Base-by-base conservation (phyloP, 1,139 yeast genomes). In the Yarrowia galli region DNA sequence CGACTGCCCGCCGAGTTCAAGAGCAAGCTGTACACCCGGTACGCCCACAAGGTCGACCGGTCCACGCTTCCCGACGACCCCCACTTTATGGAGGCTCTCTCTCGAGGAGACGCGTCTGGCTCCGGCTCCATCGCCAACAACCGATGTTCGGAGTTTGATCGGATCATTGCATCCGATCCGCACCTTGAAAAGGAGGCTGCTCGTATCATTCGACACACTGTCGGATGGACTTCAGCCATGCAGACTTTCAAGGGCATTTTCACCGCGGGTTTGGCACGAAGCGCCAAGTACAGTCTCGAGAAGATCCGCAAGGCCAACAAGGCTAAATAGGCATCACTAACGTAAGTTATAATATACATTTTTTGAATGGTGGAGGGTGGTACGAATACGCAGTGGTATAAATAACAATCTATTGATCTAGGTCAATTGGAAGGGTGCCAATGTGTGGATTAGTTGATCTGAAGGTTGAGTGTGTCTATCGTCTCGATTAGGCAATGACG, bases 221-320 rank as follows among this genome's bases (percentile, higher is more conserved):
- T 93, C 13, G 81, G 84, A 38, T 79, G 82, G 72, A 90, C 96
- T 15, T 90, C 97, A 18, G 74, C 89, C 15, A 77, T 87, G 16
- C 99, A 96, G 77, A 87, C 92, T 38, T 73, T 87, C 23, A 92
- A 93, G 76, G 99, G 99, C 0, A 74, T 95, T 4, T 80, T 91
- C 49, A 92, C 97, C 2, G 97, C 98, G 0, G 99, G 99, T 0
- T 68, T 91, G 1, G 75, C 81, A 38, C 89, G 91, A 75, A 87
- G 96, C 20, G 76, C 87, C 61, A 85, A 83, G 72, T 95, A 95
- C 78, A 95, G 97, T 5, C 79, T 85, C 76, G 97, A 93, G 68
- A 95, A 95, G 78, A 73, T 80, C 36, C 70, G 74, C 43, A 81
- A 81, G 70, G 76, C 77, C 45, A 72, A 68, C 67, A 40, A 58